Base-by-base conservation (phyloP, 2,329 filamentous ascomycete genomes). In the Phialophora verrucosa region DNA sequence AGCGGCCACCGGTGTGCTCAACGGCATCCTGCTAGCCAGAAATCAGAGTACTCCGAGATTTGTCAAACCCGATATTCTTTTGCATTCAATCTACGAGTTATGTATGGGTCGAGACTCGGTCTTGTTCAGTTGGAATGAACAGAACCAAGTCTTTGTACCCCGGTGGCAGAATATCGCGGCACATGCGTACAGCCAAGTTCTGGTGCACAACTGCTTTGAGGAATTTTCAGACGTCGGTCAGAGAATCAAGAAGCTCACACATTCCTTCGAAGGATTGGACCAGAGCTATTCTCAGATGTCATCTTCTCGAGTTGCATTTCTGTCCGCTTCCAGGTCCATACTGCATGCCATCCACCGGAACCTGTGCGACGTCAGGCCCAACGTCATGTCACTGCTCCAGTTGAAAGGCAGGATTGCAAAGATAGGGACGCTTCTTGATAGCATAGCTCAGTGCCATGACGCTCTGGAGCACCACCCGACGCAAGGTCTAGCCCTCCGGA, bases 141-240 rank as follows among this genome's bases (percentile, higher is more conserved):
- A 74, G 55, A 71, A 70, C 3, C 72, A 67, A 23, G 71, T 59
- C n/a, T 82, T 82, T 60, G 76, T 78, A 47, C 79, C 77, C 47
- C 75, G 76, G 3, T 74, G 84, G 42, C 72, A 77, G 3, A 76
- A 82, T 61, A 76, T 83, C 1, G 77, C 82, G 1, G 76, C 85
- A 32, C 83, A 83, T 2, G 87, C 86, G 2, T 70, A 69, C 59
- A 72, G 67, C 59, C 35, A 54, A 23, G 49, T 25, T 23, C 35
- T 71, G 14, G 44, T 70, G 6, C 31, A 55, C 31, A 57, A 51
- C 14, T 55, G 60, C 23, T 64, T 66, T n/a, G 62, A 63, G n/a
- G 49, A 31, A 29, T 59, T 69, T 23, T 47, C 51, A 20, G 47
- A n/a, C 2, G 56, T 65, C 35, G 71, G 63, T 11, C 20, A 32